phyloP scores from a whole-genome alignment of 257 asterid genomes.

The Striga asiatica region DNA sequence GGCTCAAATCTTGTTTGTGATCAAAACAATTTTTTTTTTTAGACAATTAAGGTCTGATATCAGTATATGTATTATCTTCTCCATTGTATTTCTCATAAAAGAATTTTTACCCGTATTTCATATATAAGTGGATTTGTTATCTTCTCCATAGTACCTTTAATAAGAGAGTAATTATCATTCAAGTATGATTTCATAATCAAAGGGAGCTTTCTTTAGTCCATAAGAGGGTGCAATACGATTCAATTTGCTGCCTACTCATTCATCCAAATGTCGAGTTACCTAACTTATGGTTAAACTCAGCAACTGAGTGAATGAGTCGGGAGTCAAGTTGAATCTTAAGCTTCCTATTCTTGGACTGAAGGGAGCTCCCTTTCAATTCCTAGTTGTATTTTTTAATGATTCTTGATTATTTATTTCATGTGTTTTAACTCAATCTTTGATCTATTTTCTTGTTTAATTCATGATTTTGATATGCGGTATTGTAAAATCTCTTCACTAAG shows the following conservation, averaged over 20 bases:
- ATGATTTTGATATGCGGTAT: neutral
- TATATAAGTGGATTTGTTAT: too few relatives aligned
- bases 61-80: too few relatives aligned
- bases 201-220: conserved; percentile 83
- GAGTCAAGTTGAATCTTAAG: conserved; percentile 54
- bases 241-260: conserved; percentile 84
- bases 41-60: too few relatives aligned
- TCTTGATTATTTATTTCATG: neutral
- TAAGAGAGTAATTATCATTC: too few relatives aligned
- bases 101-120: too few relatives aligned
- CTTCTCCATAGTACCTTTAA: too few relatives aligned
- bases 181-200: too few relatives aligned
- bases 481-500: too few relatives aligned
- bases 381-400: neutral
- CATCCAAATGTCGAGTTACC: conserved; percentile 47
- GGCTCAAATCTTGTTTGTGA: too few relatives aligned
- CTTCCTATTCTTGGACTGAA: conserved; percentile 87
- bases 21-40: too few relatives aligned
- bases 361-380: conserved; percentile 70
- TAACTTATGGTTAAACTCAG: conserved; percentile 11
- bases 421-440: too few relatives aligned
- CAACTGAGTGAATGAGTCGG: conserved; percentile 71
- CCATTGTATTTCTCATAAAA: too few relatives aligned
- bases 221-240: conserved; percentile 40
- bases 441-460: neutral